Conservation (phyloP, 2,329 filamentous ascomycete genomes). For the Aspergillus puulaauensis region DNA sequence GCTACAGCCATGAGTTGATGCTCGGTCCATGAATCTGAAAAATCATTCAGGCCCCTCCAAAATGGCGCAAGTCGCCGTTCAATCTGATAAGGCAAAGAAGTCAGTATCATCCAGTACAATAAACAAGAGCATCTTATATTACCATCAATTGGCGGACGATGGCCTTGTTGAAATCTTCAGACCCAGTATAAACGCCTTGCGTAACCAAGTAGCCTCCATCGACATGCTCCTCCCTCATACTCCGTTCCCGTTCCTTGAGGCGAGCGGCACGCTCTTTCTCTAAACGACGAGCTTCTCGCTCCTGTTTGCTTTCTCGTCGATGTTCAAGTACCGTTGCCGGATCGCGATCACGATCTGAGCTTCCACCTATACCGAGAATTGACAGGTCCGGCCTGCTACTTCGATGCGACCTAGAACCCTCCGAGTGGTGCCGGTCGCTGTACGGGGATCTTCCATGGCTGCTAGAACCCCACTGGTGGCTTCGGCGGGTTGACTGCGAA, state of each 20-base stretch:
- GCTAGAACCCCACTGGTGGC: conserved; percentile 29
- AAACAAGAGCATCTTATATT: conserved; percentile 22
- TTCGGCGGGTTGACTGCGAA: conserved; percentile 27
- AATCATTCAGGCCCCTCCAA: conserved; percentile 90
- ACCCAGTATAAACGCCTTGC: conserved; percentile 85
- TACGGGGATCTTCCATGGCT: conserved; percentile 31
- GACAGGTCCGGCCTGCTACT: conserved; percentile 60
- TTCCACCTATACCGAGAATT: conserved; percentile 56
- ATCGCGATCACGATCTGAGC: conserved; percentile 53
- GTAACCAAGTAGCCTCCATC: conserved; percentile 95
- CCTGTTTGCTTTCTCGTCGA: conserved; percentile 84
- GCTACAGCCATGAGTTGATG: conserved; percentile 92
- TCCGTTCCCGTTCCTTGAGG: conserved; percentile 82
- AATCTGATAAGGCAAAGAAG: conserved; percentile 62
- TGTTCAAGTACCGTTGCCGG: conserved; percentile 51
- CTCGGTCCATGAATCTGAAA: conserved; percentile 85
- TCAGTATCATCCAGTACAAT: conserved; percentile 18
- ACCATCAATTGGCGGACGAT: conserved; percentile 90
- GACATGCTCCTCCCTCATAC: conserved; percentile 85
- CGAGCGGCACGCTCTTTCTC: conserved; percentile 77
- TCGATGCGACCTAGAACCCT: conserved; percentile 50
- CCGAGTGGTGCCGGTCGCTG: conserved; percentile 28
- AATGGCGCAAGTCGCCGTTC: conserved; percentile 91
- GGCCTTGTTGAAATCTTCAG: conserved; percentile 89
- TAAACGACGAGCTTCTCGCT: conserved; percentile 80